These are phyloP conservation scores for Barnettozyma botsteinii DNA, from an alignment of 805 yeast species.

Conservation along the genomic window DNA sequence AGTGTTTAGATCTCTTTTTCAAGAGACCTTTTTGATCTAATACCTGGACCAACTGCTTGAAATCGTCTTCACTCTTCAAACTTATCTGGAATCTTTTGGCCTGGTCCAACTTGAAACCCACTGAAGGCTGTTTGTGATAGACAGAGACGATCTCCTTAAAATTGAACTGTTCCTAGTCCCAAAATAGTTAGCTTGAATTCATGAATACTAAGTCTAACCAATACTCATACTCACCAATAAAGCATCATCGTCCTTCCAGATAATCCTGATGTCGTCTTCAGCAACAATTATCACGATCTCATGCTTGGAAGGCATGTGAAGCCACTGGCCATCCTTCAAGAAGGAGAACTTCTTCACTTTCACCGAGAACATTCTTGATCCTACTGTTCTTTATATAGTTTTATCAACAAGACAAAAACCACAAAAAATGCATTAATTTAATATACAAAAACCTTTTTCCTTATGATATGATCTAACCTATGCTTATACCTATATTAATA, in stretches of 20 bases:
- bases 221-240: slow-evolving; percentile 12
- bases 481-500: neutral
- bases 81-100: slow-evolving; percentile 14
- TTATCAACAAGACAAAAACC: too few species aligned
- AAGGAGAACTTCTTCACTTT: slow-evolving; percentile 21
- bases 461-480: too few species aligned
- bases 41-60: neutral
- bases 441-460: too few species aligned
- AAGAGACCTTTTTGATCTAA: neutral
- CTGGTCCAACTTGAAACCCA: slow-evolving; percentile 17
- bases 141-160: slow-evolving; percentile 1
- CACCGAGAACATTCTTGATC: neutral
- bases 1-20: too few species aligned
- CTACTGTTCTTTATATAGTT: too few species aligned
- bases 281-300: slow-evolving; percentile 15
- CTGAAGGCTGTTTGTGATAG: slow-evolving; percentile 20
- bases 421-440: neutral
- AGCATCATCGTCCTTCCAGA: slow-evolving; percentile 14
- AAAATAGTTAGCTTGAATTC: neutral
- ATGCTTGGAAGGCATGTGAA: slow-evolving; percentile 22
- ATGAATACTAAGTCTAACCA: neutral
- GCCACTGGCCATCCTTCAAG: slow-evolving; percentile 16
- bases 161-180: slow-evolving; percentile 14
- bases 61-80: slow-evolving; percentile 3
- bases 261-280: slow-evolving; percentile 10